Conservation (phyloP, 306 rosid genomes). For the Vigna reflexopilosa region DNA sequence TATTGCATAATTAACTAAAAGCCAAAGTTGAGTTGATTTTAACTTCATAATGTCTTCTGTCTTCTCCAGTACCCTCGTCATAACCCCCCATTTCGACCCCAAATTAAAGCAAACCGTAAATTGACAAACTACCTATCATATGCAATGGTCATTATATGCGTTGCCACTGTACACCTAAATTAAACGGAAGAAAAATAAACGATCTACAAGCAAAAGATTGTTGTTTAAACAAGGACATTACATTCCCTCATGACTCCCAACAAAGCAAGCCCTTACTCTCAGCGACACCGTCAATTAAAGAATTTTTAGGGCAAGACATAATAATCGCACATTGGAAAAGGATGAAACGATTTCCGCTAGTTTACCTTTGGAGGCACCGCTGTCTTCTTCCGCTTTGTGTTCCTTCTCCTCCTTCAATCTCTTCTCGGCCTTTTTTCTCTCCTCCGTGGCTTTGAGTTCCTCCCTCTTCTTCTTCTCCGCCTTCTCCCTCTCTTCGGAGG, state of each 20-base stretch:
- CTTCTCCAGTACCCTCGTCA: too few relatives aligned
- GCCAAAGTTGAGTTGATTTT: too few relatives aligned
- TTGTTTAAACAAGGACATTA: neutral
- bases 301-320: neutral
- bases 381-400: constrained; percentile 42
- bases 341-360: neutral
- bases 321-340: neutral
- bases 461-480: constrained; percentile 33
- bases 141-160: neutral
- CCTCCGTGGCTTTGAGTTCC: constrained; percentile 25
- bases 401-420: constrained; percentile 36
- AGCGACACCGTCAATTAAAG: neutral
- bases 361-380: constrained; percentile 50
- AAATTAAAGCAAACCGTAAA: neutral
- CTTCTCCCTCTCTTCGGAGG: constrained; percentile 24
- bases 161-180: neutral
- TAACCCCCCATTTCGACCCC: neutral
- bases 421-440: constrained; percentile 37
- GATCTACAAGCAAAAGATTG: neutral
- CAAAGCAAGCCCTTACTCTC: neutral
- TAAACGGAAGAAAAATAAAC: neutral
- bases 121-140: neutral
- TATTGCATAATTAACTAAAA: too few relatives aligned
- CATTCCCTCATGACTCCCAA: neutral
- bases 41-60: too few relatives aligned